Base-by-base conservation (phyloP, 768 basidiomycete genomes). In the Omphalotus guepiniiformis region DNA sequence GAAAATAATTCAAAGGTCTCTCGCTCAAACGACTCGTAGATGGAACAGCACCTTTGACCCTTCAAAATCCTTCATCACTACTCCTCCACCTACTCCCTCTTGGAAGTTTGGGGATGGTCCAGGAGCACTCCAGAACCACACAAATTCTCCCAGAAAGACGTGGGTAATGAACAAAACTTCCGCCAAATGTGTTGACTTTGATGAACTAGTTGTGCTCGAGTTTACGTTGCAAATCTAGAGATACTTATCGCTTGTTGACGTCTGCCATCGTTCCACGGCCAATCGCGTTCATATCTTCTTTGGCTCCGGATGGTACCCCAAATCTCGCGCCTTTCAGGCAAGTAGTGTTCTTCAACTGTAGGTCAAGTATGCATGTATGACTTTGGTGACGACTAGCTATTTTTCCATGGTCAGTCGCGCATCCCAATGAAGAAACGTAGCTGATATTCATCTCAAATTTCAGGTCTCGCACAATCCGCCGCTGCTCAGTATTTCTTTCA, bases 281-380 rank as follows among this genome's bases (percentile, higher is more conserved):
- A 11, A 76, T 87, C 42, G 85, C 80, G 1, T 75, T 87, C 51
- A 75, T 86, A 29, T 84, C 83, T 11, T 74, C 82, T 6, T 49
- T 81, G 32, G 76, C 77, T n/a, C 49, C 55, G 3, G 62, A 72
- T 46, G 80, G 78, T 2, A 55, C 67, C 1, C 70, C 70, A 16
- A 88, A 85, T 63, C 73, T 88, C 38, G 81, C 83, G 4, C 79
- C 82, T 1, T 83, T 84, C 65, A 85, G 83, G 75, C 80, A 58
- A 52, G 62, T 56, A 15, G n/a, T n/a, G n/a, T n/a, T n/a, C n/a
- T 36, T 7, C 19, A 9, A 6, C 38, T 30, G 9, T 28, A 18
- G 13, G 11, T 23, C 44, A 6, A 19, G 9, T 13, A 37, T 13
- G 9, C 7, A 6, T 25, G 15, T 36, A 16, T 36, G 19, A 26